Evolutionary conservation across 106 monocot genomes (phyloP).

Genomic region (Platanthera guangdongensis): DNA sequence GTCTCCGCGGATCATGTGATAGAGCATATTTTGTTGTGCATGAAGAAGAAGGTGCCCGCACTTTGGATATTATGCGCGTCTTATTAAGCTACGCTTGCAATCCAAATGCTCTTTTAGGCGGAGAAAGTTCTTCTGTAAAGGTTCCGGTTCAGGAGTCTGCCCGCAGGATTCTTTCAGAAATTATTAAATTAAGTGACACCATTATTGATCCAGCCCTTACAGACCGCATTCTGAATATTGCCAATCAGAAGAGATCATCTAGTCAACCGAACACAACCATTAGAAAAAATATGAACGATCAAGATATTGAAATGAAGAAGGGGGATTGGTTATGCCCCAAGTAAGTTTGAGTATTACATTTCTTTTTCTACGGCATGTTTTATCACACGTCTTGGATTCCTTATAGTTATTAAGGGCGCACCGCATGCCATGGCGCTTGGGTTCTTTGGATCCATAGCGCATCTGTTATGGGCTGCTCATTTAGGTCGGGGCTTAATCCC

Average conservation of each 20-base stretch:
- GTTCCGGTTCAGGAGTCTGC: constrained; percentile 55
- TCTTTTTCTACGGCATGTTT: neutral
- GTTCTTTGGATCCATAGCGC: too few relatives aligned
- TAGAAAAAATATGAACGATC: constrained; percentile 3
- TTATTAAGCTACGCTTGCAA: constrained; percentile 68
- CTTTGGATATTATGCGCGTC: constrained; percentile 85
- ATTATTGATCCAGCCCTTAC: constrained; percentile 47
- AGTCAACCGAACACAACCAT: constrained; percentile 8
- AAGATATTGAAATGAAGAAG: constrained; percentile 79
- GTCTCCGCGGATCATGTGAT: constrained; percentile 67
- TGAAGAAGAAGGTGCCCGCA: constrained; percentile 54
- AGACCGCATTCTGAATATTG: constrained; percentile 19
- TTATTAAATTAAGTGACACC: constrained; percentile 72
- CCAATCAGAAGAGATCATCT: constrained; percentile 19
- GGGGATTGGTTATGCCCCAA: constrained; percentile 93
- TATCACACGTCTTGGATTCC: neutral
- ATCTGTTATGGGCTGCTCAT: too few relatives aligned
- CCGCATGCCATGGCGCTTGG: too few relatives aligned
- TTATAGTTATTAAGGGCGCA: too few relatives aligned
- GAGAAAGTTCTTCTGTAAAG: constrained; percentile 21
- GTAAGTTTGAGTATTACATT: constrained; percentile 36
- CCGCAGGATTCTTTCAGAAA: constrained; percentile 50
- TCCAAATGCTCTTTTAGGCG: constrained; percentile 25
- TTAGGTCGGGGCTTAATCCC: too few relatives aligned
- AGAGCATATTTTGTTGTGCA: constrained; percentile 53